phyloP scores from a whole-genome alignment of 2,329 filamentous ascomycete species.

The Xylaria sp. region DNA sequence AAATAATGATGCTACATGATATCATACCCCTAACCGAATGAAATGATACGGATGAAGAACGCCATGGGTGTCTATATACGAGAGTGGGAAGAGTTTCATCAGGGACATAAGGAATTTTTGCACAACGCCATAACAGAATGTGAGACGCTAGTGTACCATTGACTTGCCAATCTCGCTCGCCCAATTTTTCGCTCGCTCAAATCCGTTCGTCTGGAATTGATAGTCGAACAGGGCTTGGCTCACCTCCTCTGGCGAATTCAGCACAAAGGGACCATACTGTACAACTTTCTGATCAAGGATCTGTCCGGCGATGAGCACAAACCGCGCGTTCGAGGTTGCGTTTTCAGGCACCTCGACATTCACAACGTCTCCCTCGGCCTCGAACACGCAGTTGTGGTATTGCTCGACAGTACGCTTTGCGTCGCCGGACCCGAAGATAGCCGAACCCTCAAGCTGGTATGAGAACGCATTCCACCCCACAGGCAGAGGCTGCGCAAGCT shows the following conservation, averaged over 20 bases:
- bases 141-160: constrained; percentile 43
- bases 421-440: constrained; percentile 67
- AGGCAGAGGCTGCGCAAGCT: constrained; percentile 78
- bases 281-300: constrained; percentile 75
- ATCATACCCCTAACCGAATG: constrained; percentile 11
- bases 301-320: constrained; percentile 75
- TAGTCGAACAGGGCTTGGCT: constrained; percentile 75
- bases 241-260: constrained; percentile 70
- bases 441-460: constrained; percentile 82
- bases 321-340: constrained; percentile 62
- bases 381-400: constrained; percentile 91
- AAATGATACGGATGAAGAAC: constrained; percentile 15
- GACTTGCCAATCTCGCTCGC: constrained; percentile 65
- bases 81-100: background rate
- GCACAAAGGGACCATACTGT: constrained; percentile 77
- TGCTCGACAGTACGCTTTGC: constrained; percentile 66
- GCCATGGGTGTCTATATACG: constrained; percentile 21
- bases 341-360: constrained; percentile 74
- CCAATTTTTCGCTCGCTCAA: constrained; percentile 76
- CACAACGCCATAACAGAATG: background rate
- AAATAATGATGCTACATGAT: constrained; percentile 26
- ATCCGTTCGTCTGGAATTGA: constrained; percentile 72
- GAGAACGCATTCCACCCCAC: constrained; percentile 89
- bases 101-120: background rate
- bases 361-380: constrained; percentile 79